Base-by-base conservation (phyloP, 345 rosid genomes). In the Lumnitzera racemosa region DNA sequence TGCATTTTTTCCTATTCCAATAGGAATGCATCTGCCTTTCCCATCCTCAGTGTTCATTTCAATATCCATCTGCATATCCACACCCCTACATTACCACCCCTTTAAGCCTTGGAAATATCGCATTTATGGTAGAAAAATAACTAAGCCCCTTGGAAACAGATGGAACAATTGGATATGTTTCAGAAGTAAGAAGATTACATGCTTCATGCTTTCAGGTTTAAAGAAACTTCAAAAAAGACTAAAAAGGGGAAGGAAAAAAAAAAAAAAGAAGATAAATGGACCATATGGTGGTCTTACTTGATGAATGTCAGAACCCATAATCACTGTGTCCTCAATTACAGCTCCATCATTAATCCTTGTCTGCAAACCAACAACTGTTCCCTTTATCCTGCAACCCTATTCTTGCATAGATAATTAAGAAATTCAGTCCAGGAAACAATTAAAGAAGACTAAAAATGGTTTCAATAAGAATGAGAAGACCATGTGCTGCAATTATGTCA, bases 341-440 rank as follows among this genome's bases (percentile, higher is more conserved):
- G 81, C 95, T 3, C 82, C 75, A 43, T 84, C 84, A 56, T 73
- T 81, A 24, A 88, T 72, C 70, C 74, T 83, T 50, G 90, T 81
- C 81, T 86, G 81, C 91, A 77, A 81, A n/a, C 98, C 96, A 15
- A 91, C 68, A 24, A 86, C 83, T 7, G 91, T 64, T 63, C 96
- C 79, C 71, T 78, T 83, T 58, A 91, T 83, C 70, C 74, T 74
- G 81, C 98, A 91, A 61, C 77, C 79, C 96, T 91, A 65, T 57
- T 69, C 84, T 68, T 70, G 65, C 59, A 61, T 64, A 69, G 13
- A 49, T 66, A 8, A 41, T 54, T 24, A 29, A 58, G 5, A 51
- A 41, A 2, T 29, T 1, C 4, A 14, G 2, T 31, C 13, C 15
- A n/a, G 64, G 48, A 23, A 17, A 27, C 51, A 17, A 23, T 12